Evolutionary conservation across 2,329 filamentous ascomycete genomes (phyloP), one percentile per base, ranked within the genome.

Genomic region (Verticillium longisporum): DNA sequence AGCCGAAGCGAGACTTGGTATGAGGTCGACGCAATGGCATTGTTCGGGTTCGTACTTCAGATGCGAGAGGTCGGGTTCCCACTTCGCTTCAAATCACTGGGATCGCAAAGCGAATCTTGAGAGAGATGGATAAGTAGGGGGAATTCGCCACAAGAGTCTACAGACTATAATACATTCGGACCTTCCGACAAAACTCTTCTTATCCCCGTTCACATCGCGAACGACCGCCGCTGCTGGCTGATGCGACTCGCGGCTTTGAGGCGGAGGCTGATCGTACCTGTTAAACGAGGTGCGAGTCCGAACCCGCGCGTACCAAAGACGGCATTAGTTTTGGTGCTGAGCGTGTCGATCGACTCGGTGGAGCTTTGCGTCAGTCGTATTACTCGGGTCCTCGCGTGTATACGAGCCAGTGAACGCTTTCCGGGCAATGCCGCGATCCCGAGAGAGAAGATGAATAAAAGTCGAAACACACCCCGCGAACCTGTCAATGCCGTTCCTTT

Each of bases 1-100:
- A 58, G 13, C 56, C 56, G 6, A 33, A 32, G 14, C 56, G 56
- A 18, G 56, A 58, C 37, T 58, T 58, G 31, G 56, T 58, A 41
- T 58, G 56, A 54, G 86, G 87, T 70, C 86, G 80, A 69, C 86
- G 78, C 33, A 86, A 85, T 63, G 86, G 84, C 85, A 88, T 88
- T 56, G 18, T 18, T 26, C 45, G 45, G 45, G n/a, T 53, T 53
- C 45, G 45, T 26, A 26, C 13, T 5, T 13, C 9, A 36, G 6
- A 36, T 13, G 6, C 9, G 34, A 13, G 34, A 31, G 26, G 26
- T 31, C 26, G 26, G 26, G 26, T 31, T 31, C 26, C 4, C 4
- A 31, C 2, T 31, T 31, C 4, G n/a, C 6, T 15, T 18, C 6
- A 2, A 9, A 18, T 45, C 38, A 45, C 18, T n/a, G 38, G 38